Evolutionary conservation across 169 alveolate genomes (phyloP), one percentile per base, ranked within the genome.

Genomic region (Plasmodium berghei): DNA sequence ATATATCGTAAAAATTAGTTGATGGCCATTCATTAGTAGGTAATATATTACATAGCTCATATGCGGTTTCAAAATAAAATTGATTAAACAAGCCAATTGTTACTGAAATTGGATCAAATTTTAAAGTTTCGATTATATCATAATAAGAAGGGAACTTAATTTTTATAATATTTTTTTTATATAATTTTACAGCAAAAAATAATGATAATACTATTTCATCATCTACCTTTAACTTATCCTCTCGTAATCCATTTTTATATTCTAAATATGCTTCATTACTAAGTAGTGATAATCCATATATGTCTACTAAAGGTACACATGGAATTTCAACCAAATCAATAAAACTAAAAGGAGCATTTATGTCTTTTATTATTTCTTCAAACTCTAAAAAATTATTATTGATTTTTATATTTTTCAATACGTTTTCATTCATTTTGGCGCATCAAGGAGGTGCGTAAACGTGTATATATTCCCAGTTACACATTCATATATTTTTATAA

Each of bases 351-450:
- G 91, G 83, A 12, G 85, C 59, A 52, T 85, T 85, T 22, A 85
- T 69, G 58, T 70, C 91, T 85, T 85, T 70, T 85, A 85, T 70
- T 56, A 85, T 85, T 85, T 85, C 91, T 70, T 85, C 87, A 85
- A 85, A 85, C 62, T 85, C 87, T 67, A 70, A 26, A 22, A 58
- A 69, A 64, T 85, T 85, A 52, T 72, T 85, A 85, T 85, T 85
- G 58, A 85, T 22, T 70, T 85, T 85, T 70, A 59, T 67, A 67
- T 85, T 64, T 46, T 85, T 85, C 9, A 16, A 16, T 48, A 85
- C 58, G 22, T 70, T 67, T 56, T 85, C 86, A 59, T 70, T 85
- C 91, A 85, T 85, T 52, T 67, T 85, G 69, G 20, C 26, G 0
- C 66, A 58, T 58, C 20, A 14, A 52, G 6, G 0, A 52, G 59